Evolutionary conservation across 2,329 filamentous ascomycete species (phyloP).

Genomic region (Alternaria sp.): DNA sequence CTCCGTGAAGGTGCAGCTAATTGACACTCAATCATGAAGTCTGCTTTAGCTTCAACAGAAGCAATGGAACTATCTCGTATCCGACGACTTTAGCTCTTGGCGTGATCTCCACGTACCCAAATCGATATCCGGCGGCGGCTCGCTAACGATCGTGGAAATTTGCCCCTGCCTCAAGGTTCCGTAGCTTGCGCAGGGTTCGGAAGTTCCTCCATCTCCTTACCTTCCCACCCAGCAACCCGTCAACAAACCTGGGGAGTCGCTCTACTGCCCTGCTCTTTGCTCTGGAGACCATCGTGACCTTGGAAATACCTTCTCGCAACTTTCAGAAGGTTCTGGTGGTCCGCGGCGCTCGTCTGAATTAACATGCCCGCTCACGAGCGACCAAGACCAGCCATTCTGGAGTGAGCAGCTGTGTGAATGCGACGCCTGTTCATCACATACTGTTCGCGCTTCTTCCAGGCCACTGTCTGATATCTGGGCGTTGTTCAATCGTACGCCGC

Average conservation of each 20-base stretch:
- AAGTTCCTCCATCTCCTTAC: not conserved
- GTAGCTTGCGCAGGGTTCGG: not conserved
- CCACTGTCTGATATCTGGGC: not conserved
- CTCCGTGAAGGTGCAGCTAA: not conserved
- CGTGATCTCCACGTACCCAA: not conserved
- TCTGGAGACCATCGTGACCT: not conserved
- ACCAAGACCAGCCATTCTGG: not conserved
- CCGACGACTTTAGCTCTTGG: not conserved
- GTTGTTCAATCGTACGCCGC: not conserved
- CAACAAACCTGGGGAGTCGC: not conserved
- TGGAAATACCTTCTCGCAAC: not conserved
- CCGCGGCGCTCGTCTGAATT: not conserved
- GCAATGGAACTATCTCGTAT: not conserved
- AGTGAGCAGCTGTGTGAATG: not conserved
- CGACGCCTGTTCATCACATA: not conserved
- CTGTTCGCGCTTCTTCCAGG: not conserved
- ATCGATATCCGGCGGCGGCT: not conserved
- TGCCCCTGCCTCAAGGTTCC: not conserved
- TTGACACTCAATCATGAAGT: not conserved
- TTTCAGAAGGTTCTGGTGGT: not conserved
- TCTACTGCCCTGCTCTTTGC: not conserved
- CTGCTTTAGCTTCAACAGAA: not conserved
- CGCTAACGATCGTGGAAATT: not conserved
- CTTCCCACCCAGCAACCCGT: not conserved
- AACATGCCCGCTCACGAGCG: not conserved